A percentile compares a stretch with the other conserved stretches of the same genome.
phyloP scores from a whole-genome alignment of 2,329 filamentous ascomycete genomes.

The Diaporthe citriasiana region DNA sequence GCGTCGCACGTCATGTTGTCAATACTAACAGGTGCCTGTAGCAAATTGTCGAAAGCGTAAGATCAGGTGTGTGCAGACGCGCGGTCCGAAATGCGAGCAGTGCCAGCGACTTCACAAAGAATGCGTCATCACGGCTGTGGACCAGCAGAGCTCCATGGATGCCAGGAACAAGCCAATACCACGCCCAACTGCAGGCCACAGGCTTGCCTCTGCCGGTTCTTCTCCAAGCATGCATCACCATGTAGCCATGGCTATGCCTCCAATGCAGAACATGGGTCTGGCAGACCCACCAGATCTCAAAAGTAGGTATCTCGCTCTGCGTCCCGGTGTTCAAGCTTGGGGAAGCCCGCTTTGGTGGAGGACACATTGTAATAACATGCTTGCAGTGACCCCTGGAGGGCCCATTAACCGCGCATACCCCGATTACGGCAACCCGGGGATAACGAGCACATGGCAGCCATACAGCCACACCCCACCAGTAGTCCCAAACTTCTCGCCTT shows the following conservation, averaged over 20 bases:
- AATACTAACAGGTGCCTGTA: conserved; percentile 54
- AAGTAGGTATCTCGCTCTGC: conserved; percentile 55
- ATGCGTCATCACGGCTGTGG: conserved; percentile 92
- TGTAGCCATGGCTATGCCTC: conserved; percentile 59
- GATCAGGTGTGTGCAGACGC: conserved; percentile 87
- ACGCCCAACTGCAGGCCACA: conserved; percentile 56
- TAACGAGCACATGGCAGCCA: conserved; percentile 61
- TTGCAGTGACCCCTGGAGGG: conserved; percentile 31
- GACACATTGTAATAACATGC: background rate
- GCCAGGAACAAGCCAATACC: conserved; percentile 58
- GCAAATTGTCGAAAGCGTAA: conserved; percentile 94
- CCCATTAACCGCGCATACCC: conserved; percentile 49
- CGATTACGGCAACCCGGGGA: conserved; percentile 55
- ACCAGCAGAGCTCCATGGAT: conserved; percentile 74
- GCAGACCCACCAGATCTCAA: conserved; percentile 53
- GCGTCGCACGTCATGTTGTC: background rate
- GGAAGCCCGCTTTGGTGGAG: background rate
- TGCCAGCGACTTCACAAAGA: conserved; percentile 96
- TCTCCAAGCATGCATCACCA: conserved; percentile 63
- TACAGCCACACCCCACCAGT: conserved; percentile 64
- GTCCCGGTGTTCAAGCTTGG: background rate
- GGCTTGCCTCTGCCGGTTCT: conserved; percentile 61
- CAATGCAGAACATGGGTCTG: conserved; percentile 62
- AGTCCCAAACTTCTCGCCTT: conserved; percentile 65
- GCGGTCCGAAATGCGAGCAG: conserved; percentile 86